phyloP scores from a whole-genome alignment of 805 yeast species.

The Pichia eremophila region DNA sequence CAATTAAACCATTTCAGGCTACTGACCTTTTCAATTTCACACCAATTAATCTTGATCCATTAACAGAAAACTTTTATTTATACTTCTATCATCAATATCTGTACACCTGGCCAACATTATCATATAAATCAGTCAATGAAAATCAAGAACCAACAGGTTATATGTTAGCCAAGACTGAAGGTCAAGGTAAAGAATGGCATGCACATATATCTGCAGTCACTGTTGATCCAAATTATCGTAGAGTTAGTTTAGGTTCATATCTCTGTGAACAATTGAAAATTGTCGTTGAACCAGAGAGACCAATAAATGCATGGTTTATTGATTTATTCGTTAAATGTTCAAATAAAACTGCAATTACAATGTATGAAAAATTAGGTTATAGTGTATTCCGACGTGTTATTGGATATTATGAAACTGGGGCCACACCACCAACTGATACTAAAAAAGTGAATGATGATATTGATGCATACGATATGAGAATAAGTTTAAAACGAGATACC shows the following conservation, averaged over 20 bases:
- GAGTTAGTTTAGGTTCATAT: slow-evolving; percentile 78
- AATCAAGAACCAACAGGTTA: slow-evolving; percentile 45
- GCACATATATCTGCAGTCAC: slow-evolving; percentile 96
- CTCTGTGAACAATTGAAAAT: slow-evolving; percentile 67
- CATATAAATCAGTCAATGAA: slow-evolving; percentile 57
- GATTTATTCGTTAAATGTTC: slow-evolving; percentile 90
- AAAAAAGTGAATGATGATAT: slow-evolving; percentile 49
- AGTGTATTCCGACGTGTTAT: slow-evolving; percentile 77
- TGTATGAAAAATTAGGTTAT: slow-evolving; percentile 84
- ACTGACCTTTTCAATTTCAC: slow-evolving; percentile 70
- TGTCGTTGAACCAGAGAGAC: slow-evolving; percentile 55
- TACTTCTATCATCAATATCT: slow-evolving; percentile 80
- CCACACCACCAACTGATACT: slow-evolving; percentile 14
- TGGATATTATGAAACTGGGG: slow-evolving; percentile 60
- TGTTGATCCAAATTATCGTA: slow-evolving; percentile 68
- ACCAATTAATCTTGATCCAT: slow-evolving; percentile 72
- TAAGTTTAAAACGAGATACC: slow-evolving; percentile 48
- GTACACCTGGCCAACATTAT: slow-evolving; percentile 78
- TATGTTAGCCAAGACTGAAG: slow-evolving; percentile 97
- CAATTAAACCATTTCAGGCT: slow-evolving; percentile 79
- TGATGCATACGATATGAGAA: slow-evolving; percentile 88
- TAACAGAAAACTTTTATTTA: slow-evolving; percentile 85
- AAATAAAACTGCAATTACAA: slow-evolving; percentile 64
- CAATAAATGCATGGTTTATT: slow-evolving; percentile 73
- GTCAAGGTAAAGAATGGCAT: slow-evolving; percentile 80